Evolutionary conservation across 2,329 filamentous ascomycete genomes (phyloP), one percentile per base, ranked within the genome.

Genomic region (Fusarium nodosum): DNA sequence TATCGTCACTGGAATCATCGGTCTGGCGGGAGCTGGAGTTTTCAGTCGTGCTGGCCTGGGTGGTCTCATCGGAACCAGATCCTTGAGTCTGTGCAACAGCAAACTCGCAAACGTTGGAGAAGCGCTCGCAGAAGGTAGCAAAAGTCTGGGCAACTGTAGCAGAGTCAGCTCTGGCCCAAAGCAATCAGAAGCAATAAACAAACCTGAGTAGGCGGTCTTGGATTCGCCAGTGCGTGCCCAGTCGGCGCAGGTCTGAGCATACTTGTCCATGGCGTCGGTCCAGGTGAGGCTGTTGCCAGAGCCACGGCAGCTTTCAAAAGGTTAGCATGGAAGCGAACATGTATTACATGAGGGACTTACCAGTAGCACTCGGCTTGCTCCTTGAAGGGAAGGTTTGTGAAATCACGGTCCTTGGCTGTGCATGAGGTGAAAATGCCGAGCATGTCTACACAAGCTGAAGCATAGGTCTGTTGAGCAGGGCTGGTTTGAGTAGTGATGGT

Each of bases 311-410:
- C 72, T 77, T 46, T 9, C 13, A 15, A 46, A n/a, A 16, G 22
- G 58, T 76, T 28, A 76, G 67, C n/a, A 11, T 50, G 13, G 7
- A 16, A 18, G 15, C 22, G 18, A 15, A 33, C 34, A 18, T 26
- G n/a, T 16, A 26, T 20, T 24, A 13, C 10, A 5, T 46, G 28
- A 6, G 18, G 8, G 7, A 63, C 76, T 61, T 51, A 79, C 77
- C 77, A 79, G 68, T 77, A 78, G 71, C 77, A 79, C 20, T 71
- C 64, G 20, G 77, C 77, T 47, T 79, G 77, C 31, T 75, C 68
- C 22, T 47, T 65, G 56, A 55, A 71, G 24, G 72, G 72, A 24
- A 77, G 56, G 7, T 64, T 41, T n/a, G 69, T 66, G 62, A 79
- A 79, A 22, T 68, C 66, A 7, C 56, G 56, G 24, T 74, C 71